phyloP scores from a whole-genome alignment of 495 filamentous ascomycete species.

The Tuber aestivum region DNA sequence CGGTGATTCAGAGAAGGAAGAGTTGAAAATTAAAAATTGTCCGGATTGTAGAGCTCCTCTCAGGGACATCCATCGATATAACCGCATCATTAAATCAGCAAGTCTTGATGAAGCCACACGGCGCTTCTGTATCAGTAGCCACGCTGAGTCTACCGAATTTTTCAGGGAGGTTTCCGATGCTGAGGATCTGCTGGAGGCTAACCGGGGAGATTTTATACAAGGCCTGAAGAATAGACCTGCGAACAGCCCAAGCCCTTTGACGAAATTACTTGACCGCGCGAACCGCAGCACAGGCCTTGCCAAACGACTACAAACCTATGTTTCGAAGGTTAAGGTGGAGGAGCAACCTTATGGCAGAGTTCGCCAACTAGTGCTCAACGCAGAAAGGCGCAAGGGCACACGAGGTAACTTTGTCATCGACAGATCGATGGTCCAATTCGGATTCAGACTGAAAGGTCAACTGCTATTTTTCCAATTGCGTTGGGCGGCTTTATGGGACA shows the following conservation, averaged over 20 bases:
- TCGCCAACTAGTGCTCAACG: slow-evolving; percentile 50
- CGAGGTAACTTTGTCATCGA: slow-evolving; percentile 47
- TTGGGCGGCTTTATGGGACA: slow-evolving; percentile 21
- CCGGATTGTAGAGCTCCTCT: slow-evolving; percentile 60
- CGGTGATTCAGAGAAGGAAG: neutral
- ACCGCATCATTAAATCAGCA: slow-evolving; percentile 58
- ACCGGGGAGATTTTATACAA: slow-evolving; percentile 9
- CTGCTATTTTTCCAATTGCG: slow-evolving; percentile 44
- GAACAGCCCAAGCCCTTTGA: neutral
- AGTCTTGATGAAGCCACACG: slow-evolving; percentile 63
- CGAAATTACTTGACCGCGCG: neutral
- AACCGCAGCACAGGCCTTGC: neutral
- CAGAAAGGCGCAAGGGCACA: slow-evolving; percentile 44
- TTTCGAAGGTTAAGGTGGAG: slow-evolving; percentile 28
- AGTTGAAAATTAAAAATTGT: slow-evolving; percentile 51
- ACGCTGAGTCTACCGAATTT: slow-evolving; percentile 6
- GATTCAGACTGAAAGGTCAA: slow-evolving; percentile 47
- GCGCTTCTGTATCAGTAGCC: slow-evolving; percentile 48
- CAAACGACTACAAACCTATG: slow-evolving; percentile 9
- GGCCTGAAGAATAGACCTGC: neutral
- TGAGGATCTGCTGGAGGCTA: slow-evolving; percentile 14
- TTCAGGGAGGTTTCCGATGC: slow-evolving; percentile 20
- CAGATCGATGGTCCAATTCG: slow-evolving; percentile 42
- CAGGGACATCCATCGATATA: slow-evolving; percentile 59
- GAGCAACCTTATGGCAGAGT: slow-evolving; percentile 61